Evolutionary conservation across 805 yeast species (phyloP).

Genomic region (Saturnispora ahearnii): DNA sequence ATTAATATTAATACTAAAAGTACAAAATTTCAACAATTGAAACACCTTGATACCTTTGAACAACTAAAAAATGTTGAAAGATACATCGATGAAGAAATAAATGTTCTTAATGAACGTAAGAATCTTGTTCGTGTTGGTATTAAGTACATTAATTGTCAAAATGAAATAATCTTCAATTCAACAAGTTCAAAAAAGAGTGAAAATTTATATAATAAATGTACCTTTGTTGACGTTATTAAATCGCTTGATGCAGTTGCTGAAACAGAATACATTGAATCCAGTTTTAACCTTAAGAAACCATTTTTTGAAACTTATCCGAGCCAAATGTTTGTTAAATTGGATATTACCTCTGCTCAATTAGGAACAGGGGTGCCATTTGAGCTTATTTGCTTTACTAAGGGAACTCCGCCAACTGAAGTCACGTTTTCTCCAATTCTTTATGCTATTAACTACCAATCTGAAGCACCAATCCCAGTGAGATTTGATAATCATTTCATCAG

Average conservation of each 20-base stretch:
- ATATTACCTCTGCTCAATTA: neutral
- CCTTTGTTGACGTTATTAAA: neutral
- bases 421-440: neutral
- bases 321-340: neutral
- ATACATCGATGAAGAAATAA: neutral
- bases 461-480: constrained; percentile 1
- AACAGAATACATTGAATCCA: neutral
- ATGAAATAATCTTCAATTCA: neutral
- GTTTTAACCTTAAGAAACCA: neutral
- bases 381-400: neutral
- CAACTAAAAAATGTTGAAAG: neutral
- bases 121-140: neutral
- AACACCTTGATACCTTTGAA: neutral
- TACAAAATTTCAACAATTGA: neutral
- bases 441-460: constrained; percentile 3
- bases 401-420: neutral
- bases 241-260: neutral
- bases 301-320: neutral
- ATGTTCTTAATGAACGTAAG: neutral
- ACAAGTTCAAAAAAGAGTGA: neutral
- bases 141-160: neutral
- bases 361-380: neutral
- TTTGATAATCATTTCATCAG: constrained; percentile 1
- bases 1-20: neutral
- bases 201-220: neutral